phyloP scores from a whole-genome alignment of 2,329 filamentous ascomycete species.

The Botrytis tulipae region DNA sequence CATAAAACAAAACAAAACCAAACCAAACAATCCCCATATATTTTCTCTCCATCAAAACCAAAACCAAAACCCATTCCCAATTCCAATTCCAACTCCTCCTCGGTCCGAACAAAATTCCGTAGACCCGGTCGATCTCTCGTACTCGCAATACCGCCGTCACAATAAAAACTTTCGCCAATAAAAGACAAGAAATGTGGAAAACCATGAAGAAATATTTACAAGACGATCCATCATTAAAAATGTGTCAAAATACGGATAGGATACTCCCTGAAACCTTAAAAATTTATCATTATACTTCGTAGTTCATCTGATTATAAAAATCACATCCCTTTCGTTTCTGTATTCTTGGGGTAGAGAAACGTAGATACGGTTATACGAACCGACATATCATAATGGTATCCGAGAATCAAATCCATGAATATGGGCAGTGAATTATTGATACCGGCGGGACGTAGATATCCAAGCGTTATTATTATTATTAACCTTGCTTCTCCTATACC shows the following conservation, averaged over 20 bases:
- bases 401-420: not conserved
- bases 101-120: not conserved
- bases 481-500: not conserved
- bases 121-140: not conserved
- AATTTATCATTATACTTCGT: no score
- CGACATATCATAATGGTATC: not conserved
- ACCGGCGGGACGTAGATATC: not conserved
- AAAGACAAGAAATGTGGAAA: not conserved
- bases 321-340: not conserved
- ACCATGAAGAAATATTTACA: not conserved
- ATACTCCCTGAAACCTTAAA: not conserved
- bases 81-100: not conserved
- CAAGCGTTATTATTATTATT: not conserved
- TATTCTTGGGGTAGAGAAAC: not conserved
- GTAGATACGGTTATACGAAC: not conserved
- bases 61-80: no score
- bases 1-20: not conserved
- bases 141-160: not conserved
- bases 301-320: not conserved
- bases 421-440: not conserved
- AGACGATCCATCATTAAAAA: not conserved
- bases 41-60: not conserved
- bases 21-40: not conserved
- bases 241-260: not conserved
- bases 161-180: not conserved